Evolutionary conservation across 352 stramenopile species (phyloP), one percentile per base, ranked within the genome.

Genomic region (Peronospora farinosa): DNA sequence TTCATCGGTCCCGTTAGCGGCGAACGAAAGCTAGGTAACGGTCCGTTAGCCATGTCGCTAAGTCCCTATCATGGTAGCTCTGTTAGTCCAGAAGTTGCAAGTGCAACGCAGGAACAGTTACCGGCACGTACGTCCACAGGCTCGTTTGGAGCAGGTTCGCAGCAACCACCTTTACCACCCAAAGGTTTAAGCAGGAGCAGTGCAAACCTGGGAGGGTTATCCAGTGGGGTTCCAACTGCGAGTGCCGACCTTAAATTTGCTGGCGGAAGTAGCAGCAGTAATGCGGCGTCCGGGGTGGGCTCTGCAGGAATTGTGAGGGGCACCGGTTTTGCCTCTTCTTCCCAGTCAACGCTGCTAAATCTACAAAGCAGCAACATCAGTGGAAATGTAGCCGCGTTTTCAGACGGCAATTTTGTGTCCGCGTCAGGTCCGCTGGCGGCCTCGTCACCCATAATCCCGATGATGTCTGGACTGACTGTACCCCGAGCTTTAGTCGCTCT

Each of bases 401-500:
- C 38, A 1, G 63, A 68, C 17, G 51, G 54, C 23, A 65, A 65
- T 9, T 72, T 65, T 12, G 54, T 67, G 6, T 65, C 72, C 3
- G 64, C 44, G 11, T 78, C 73, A 21, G 66, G 40, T 39, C 52
- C 51, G 16, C 21, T 63, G 8, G 39, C 43, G 31, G 60, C 68
- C 56, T 36, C 63, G 21, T 82, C 72, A 10, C 73, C 74, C 12
- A 17, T 60, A 10, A 73, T 68, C 8, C 68, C 73, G 4, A 68
- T 75, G 55, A 66, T 67, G 36, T 65, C 70, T 9, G 44, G 60
- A 2, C 49, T 45, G 9, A 21, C 15, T 15, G 42, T 62, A 7
- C 80, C 80, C 16, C 73, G 66, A n/a, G 80, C 77, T 3, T 38
- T 88, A n/a, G 68, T 91, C 1, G 69, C 74, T 4, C 54, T 92